Evolutionary conservation across 2,329 filamentous ascomycete species (phyloP).

Genomic region (Colletotrichum lentis): DNA sequence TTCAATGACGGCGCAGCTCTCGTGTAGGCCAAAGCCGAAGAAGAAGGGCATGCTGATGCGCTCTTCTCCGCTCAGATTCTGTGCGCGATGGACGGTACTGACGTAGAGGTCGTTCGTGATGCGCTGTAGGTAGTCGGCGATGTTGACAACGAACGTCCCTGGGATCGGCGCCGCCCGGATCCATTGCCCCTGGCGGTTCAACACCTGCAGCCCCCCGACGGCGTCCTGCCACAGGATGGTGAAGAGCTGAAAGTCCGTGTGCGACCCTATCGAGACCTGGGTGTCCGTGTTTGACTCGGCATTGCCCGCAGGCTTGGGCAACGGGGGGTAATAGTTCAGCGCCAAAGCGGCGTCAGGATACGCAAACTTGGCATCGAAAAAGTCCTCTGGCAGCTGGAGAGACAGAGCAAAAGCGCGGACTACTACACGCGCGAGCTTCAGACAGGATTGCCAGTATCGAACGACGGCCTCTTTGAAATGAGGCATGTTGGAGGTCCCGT

Average conservation of each 20-base stretch:
- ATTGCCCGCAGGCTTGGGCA: background rate
- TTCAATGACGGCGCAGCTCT: conserved; percentile 53
- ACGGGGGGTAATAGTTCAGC: conserved; percentile 52
- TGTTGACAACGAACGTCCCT: conserved; percentile 60
- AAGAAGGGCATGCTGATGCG: conserved; percentile 58
- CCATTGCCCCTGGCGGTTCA: conserved; percentile 52
- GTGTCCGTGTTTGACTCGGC: conserved; percentile 9
- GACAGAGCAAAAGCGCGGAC: conserved; percentile 63
- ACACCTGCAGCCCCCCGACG: conserved; percentile 54
- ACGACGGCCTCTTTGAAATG: conserved; percentile 58
- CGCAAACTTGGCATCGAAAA: conserved; percentile 63
- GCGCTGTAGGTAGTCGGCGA: conserved; percentile 60
- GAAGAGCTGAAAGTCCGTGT: conserved; percentile 63
- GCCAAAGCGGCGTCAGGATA: conserved; percentile 58
- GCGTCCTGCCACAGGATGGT: conserved; percentile 57
- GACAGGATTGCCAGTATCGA: conserved; percentile 57
- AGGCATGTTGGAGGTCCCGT: conserved; percentile 57
- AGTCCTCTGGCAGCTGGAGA: conserved; percentile 61
- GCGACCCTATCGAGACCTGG: conserved; percentile 56
- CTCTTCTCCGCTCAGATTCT: conserved; percentile 51
- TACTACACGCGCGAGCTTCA: conserved; percentile 60
- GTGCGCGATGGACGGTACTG: conserved; percentile 58
- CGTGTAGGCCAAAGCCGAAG: conserved; percentile 53
- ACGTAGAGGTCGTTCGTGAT: conserved; percentile 60
- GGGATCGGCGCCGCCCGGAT: conserved; percentile 52